phyloP scores from a whole-genome alignment of 1,139 yeast species.

The Groenewaldozyma auringiensis region DNA sequence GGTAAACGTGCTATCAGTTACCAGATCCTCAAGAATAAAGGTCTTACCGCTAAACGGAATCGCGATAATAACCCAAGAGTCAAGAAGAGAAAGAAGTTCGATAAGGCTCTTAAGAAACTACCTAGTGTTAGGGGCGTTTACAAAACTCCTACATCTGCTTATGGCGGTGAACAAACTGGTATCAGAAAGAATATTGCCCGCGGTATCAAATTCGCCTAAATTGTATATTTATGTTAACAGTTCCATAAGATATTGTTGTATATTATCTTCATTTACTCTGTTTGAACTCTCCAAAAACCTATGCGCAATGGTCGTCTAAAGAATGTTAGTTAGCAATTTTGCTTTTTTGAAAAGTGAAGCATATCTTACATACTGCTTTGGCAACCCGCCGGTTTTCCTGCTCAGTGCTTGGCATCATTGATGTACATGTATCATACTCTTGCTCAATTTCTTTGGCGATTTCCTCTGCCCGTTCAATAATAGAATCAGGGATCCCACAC shows the following conservation, averaged over 20 bases:
- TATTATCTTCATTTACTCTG: neutral
- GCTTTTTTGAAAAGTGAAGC: too few relatives aligned
- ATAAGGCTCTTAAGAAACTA: constrained; percentile 88
- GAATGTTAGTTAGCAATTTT: too few relatives aligned
- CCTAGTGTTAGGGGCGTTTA: constrained; percentile 84
- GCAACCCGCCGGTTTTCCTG: neutral
- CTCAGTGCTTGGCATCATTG: neutral
- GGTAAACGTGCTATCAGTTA: constrained; percentile 94
- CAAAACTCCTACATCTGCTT: constrained; percentile 71
- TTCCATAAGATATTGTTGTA: neutral
- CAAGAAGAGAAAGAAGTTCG: constrained; percentile 96
- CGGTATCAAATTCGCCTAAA: constrained; percentile 57
- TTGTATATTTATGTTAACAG: neutral
- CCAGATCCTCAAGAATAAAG: constrained; percentile 91
- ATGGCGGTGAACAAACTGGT: constrained; percentile 95
- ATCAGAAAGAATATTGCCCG: constrained; percentile 86
- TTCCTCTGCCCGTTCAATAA: neutral
- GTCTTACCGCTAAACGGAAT: constrained; percentile 85
- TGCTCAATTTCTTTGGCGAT: constrained; percentile 1
- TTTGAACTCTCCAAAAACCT: neutral
- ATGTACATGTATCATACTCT: neutral
- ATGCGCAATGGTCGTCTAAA: neutral
- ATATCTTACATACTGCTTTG: neutral
- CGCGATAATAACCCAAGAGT: constrained; percentile 95
- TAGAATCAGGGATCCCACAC: constrained; percentile 1